These are phyloP conservation scores for Fusarium nygamai DNA, from an alignment of 2,329 filamentous ascomycete genomes.

Conservation along the genomic window DNA sequence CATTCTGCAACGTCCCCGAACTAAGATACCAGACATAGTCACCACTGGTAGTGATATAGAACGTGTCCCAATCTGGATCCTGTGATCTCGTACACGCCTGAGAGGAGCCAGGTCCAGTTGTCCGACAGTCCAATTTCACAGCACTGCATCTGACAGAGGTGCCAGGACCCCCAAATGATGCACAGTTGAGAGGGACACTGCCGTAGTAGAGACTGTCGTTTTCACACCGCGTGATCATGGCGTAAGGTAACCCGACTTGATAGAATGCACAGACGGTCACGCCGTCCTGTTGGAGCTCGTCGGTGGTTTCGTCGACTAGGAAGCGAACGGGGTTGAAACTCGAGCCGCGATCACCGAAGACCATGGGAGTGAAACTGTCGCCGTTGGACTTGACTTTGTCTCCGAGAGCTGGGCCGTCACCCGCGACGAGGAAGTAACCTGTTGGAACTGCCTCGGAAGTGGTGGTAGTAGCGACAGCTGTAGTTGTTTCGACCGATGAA, in stretches of 20 bases:
- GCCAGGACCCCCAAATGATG: neutral
- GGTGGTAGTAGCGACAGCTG: neutral
- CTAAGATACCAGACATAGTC: neutral
- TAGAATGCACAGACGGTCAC: neutral
- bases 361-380: neutral
- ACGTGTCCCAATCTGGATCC: neutral
- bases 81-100: neutral
- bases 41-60: neutral
- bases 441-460: neutral
- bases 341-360: neutral
- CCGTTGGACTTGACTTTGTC: neutral
- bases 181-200: neutral
- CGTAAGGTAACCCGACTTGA: neutral
- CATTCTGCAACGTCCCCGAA: neutral
- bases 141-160: neutral
- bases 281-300: neutral
- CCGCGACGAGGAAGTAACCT: neutral
- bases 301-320: neutral
- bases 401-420: neutral
- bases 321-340: neutral
- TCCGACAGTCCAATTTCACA: neutral
- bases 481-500: neutral
- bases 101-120: neutral
- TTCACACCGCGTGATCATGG: neutral
- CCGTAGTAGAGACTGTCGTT: neutral